phyloP scores from a whole-genome alignment of 2,329 filamentous ascomycete species.

The Parasarocladium wereldwijsianum region DNA sequence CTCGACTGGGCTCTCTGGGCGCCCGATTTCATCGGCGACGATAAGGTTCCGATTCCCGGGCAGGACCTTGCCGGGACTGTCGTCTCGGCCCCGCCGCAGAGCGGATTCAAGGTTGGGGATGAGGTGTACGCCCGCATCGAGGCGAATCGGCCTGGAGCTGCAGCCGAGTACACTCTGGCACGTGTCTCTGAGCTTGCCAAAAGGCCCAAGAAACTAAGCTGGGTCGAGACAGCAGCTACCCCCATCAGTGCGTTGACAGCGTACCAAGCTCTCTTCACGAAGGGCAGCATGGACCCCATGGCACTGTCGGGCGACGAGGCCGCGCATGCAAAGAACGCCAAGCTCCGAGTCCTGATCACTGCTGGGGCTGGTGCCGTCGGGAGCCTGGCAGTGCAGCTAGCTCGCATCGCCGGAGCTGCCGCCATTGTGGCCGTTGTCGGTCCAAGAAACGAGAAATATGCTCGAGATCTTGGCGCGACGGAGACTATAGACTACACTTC shows the following conservation, averaged over 20 bases:
- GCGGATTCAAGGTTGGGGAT: constrained; percentile 19
- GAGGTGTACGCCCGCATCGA: constrained; percentile 18
- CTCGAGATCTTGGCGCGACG: constrained; percentile 16
- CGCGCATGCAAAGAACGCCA: constrained; percentile 13
- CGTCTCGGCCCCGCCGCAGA: constrained; percentile 11
- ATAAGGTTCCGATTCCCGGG: constrained; percentile 15
- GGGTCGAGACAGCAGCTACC: constrained; percentile 20
- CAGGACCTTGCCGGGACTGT: constrained; percentile 24
- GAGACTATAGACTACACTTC: constrained; percentile 22
- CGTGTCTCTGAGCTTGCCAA: constrained; percentile 17
- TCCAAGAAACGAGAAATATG: constrained; percentile 12
- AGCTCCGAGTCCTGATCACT: constrained; percentile 21
- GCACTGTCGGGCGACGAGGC: constrained; percentile 14
- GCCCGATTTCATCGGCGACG: constrained; percentile 9
- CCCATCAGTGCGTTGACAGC: constrained; percentile 25
- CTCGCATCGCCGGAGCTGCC: constrained; percentile 17
- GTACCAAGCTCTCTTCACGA: constrained; percentile 22
- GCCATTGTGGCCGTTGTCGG: constrained; percentile 20
- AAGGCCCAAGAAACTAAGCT: constrained; percentile 16
- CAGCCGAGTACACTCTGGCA: constrained; percentile 18
- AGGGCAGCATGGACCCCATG: constrained; percentile 15
- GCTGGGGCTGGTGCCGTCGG: constrained; percentile 24
- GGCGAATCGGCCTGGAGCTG: constrained; percentile 13
- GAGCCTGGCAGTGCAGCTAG: constrained; percentile 23
- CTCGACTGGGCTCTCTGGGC: constrained; percentile 18